Conservation (phyloP, 768 basidiomycete species). For the Suillus subluteus region DNA sequence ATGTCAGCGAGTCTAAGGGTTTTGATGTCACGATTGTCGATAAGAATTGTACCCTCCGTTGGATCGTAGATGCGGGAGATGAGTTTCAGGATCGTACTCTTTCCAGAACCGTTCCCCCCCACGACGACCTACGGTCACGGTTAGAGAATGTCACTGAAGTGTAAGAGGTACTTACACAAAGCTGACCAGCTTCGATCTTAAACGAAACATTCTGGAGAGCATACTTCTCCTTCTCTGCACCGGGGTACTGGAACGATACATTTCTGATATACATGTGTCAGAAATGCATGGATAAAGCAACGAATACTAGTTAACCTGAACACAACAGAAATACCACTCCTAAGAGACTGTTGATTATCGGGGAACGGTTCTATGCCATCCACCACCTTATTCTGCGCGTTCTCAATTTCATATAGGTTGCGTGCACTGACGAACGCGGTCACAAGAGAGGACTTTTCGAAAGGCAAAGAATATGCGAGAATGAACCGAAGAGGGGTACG, state of each 20-base stretch:
- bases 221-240: conserved; percentile 45
- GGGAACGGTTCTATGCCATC: conserved; percentile 57
- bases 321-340: conserved; percentile 56
- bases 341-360: conserved; percentile 46
- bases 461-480: too few species aligned
- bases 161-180: conserved; percentile 57
- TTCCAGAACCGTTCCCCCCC: too few species aligned
- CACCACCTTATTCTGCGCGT: conserved; percentile 59
- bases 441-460: conserved; percentile 42
- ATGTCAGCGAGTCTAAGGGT: too few species aligned
- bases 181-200: conserved; percentile 67
- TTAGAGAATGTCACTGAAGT: background rate
- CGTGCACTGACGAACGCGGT: conserved; percentile 48
- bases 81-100: too few species aligned
- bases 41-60: too few species aligned
- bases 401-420: conserved; percentile 62
- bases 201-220: conserved; percentile 70
- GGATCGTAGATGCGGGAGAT: too few species aligned
- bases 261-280: conserved; percentile 41
- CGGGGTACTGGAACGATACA: conserved; percentile 75
- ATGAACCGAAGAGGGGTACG: too few species aligned
- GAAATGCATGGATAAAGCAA: conserved; percentile 14
- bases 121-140: conserved; percentile 22
- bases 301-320: conserved; percentile 45
- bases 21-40: too few species aligned